Evolutionary conservation across 2,329 filamentous ascomycete genomes (phyloP).

Genomic region (Talaromyces verruculosus): DNA sequence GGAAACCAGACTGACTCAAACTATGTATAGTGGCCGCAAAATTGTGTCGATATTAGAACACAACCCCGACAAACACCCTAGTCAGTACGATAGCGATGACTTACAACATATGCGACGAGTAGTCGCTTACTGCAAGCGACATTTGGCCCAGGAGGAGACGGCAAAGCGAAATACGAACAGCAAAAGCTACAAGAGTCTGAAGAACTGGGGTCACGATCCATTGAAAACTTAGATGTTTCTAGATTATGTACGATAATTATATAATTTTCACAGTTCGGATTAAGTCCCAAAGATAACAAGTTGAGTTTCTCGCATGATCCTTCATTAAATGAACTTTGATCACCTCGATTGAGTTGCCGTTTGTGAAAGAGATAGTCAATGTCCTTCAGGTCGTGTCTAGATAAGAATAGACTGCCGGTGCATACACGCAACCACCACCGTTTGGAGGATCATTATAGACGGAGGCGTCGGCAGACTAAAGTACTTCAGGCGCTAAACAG

Average conservation of each 20-base stretch:
- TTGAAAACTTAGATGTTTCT: conserved; percentile 41
- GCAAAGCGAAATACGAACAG: conserved; percentile 58
- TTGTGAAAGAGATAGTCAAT: neutral
- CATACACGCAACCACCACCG: neutral
- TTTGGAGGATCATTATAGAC: neutral
- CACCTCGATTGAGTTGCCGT: neutral
- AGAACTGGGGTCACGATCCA: conserved; percentile 62
- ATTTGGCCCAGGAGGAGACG: conserved; percentile 64
- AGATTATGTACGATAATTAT: neutral
- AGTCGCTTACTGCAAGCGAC: conserved; percentile 40
- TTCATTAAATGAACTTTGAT: neutral
- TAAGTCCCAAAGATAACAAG: too few relatives aligned
- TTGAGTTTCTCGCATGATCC: neutral
- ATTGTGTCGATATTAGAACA: conserved; percentile 19
- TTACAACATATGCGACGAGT: conserved; percentile 20
- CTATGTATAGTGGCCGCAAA: conserved; percentile 13
- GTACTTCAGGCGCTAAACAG: neutral
- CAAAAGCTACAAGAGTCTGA: conserved; percentile 59
- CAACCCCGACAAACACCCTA: conserved; percentile 16
- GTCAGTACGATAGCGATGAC: conserved; percentile 13
- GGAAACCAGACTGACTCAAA: neutral
- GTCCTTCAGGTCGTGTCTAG: neutral
- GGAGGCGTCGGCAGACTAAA: neutral
- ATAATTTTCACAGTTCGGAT: neutral
- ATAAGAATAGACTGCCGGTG: neutral